A percentile compares a stretch with the other conserved stretches of the same genome.
Conservation (phyloP, 305 asterid genomes). For the Fraxinus nigra region DNA sequence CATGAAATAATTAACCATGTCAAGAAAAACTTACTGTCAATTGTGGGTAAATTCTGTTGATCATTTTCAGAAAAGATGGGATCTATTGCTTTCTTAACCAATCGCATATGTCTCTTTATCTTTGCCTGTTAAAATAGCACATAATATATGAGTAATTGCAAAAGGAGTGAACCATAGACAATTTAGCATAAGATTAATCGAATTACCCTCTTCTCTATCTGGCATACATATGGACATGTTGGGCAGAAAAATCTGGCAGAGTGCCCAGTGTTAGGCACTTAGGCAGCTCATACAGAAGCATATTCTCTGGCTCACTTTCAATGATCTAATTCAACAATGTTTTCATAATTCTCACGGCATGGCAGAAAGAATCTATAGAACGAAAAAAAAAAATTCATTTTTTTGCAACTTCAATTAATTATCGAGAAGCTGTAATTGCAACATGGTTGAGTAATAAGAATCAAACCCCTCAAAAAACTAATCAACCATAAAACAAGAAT, state of each 20-base stretch:
- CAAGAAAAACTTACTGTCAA: conserved; percentile 12
- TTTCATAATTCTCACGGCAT: neutral
- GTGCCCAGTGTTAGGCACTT: conserved; percentile 47
- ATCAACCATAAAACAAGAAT: neutral
- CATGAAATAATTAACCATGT: neutral
- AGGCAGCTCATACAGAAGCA: conserved; percentile 63
- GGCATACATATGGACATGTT: conserved; percentile 59
- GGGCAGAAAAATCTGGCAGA: conserved; percentile 60
- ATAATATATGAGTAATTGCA: neutral
- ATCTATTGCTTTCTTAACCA: conserved; percentile 60
- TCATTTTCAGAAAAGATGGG: conserved; percentile 64
- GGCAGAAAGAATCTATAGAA: neutral
- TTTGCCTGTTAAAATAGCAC: conserved; percentile 43
- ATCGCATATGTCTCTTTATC: conserved; percentile 46
- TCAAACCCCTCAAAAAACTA: neutral
- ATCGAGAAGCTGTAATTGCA: neutral
- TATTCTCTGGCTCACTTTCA: conserved; percentile 17
- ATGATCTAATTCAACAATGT: neutral
- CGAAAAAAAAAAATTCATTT: neutral
- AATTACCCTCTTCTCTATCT: conserved; percentile 51
- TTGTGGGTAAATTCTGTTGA: conserved; percentile 35
- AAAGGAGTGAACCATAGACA: neutral
- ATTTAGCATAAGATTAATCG: conserved; percentile 5
- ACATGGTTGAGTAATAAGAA: neutral
- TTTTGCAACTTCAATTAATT: neutral